Percentiles rank a stretch among this genome's conserved stretches.
Evolutionary conservation across 2,329 filamentous ascomycete species (phyloP).

Genomic region (Trichocomaceae sp.): DNA sequence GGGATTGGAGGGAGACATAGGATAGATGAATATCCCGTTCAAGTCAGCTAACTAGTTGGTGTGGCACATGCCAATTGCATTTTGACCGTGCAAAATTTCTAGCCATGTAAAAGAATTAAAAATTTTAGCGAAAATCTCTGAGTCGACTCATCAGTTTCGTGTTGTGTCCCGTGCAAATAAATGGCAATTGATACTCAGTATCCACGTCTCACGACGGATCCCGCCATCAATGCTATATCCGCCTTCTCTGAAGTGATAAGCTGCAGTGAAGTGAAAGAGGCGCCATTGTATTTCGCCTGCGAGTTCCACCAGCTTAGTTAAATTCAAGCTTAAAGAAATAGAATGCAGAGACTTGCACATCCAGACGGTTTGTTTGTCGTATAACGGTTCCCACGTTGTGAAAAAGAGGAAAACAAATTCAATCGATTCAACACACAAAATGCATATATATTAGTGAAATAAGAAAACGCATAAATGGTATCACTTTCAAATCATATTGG

Average conservation of each 20-base stretch:
- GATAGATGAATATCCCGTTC: background rate
- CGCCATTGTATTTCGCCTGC: too few relatives aligned
- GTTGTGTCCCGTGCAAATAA: background rate
- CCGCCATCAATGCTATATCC: background rate
- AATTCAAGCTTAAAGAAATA: too few relatives aligned
- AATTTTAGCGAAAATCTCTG: background rate
- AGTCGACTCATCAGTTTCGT: background rate
- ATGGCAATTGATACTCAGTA: too few relatives aligned
- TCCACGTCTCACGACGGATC: too few relatives aligned
- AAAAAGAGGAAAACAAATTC: background rate
- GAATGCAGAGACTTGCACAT: background rate
- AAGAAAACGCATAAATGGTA: background rate
- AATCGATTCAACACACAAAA: background rate
- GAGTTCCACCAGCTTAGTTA: too few relatives aligned
- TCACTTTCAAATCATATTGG: constrained; percentile 12
- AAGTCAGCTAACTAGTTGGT: background rate
- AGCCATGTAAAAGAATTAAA: background rate
- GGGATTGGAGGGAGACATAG: background rate
- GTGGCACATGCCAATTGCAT: background rate
- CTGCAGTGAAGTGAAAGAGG: background rate
- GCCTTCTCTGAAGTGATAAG: constrained; percentile 25
- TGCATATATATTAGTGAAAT: background rate
- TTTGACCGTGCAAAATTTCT: background rate
- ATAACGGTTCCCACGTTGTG: background rate
- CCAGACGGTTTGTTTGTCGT: background rate